Evolutionary conservation across 495 filamentous ascomycete genomes (phyloP), one percentile per base, ranked within the genome.

Genomic region (Penicillium desertorum): DNA sequence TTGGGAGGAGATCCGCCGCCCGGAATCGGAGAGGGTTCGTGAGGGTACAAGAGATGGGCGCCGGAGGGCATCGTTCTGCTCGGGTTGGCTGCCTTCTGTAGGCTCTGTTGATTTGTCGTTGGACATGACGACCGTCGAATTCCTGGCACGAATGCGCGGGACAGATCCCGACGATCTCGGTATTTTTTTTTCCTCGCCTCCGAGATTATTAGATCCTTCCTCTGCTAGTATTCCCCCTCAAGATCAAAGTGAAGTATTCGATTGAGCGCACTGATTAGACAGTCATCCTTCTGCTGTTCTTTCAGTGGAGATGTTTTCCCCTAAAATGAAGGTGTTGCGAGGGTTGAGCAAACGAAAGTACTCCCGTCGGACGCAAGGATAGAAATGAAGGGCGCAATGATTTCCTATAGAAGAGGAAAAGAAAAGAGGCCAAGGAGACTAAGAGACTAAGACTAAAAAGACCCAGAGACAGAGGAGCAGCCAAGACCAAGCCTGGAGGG

Each of bases 1-100:
- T 25, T 70, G 70, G 41, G 73, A 72, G 4, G 72, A 76, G 37
- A 61, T 27, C 11, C 73, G 65, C 9, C 71, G 68, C 25, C 64
- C 71, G 1, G 65, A 60, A 52, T 77, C 75, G 45, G 75, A 75
- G 34, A 67, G 49, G 23, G 70, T 62, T 48, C 66, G 71, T 11
- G 69, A 63, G 8, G 74, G 67, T 8, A 63, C 60, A 20, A 72
- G 56, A 1, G 74, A 69, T 3, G 71, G 63, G 2, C 65, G 71
- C 14, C 59, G 45, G 49, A 54, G 44, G 32, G 55, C 39, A 34
- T 69, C 62, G 25, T 47, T 34, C 27, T 54, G 56, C 22, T 54
- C 48, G 29, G 61, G 41, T 29, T 30, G 45, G 29, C 6, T 16
- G n/a, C 19, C 49, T 23, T 52, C 50, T 39, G 36, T 41, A 25